Conservation (phyloP, 345 rosid species). For the Ceriops zippeliana region DNA sequence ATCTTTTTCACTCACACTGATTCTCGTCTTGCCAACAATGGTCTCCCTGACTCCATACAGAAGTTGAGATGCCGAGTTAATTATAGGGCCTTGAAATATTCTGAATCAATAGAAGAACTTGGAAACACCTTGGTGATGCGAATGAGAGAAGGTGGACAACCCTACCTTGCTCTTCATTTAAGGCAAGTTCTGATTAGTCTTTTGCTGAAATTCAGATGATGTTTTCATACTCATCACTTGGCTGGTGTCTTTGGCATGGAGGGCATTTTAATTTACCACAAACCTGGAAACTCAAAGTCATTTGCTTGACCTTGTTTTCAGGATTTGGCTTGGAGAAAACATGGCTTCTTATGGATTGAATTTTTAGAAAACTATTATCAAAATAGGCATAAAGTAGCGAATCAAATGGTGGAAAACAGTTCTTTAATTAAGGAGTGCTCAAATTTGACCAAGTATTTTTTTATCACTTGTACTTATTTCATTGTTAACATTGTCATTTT, state of each 20-base stretch:
- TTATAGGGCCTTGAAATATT: slow-evolving; percentile 75
- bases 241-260: too few relatives aligned
- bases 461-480: background rate
- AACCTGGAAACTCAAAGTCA: background rate
- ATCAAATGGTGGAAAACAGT: background rate
- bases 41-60: slow-evolving; percentile 56
- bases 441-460: background rate
- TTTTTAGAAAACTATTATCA: too few relatives aligned
- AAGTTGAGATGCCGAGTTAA: slow-evolving; percentile 87
- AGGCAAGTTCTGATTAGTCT: slow-evolving; percentile 46
- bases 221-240: too few relatives aligned
- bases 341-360: too few relatives aligned
- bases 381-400: too few relatives aligned
- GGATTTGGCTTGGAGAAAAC: too few relatives aligned
- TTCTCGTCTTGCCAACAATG: slow-evolving; percentile 90
- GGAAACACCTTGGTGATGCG: slow-evolving; percentile 73
- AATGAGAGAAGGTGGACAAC: slow-evolving; percentile 67
- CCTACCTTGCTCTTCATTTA: slow-evolving; percentile 90
- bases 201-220: background rate
- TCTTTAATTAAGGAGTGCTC: background rate
- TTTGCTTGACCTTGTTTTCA: background rate
- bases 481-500: background rate
- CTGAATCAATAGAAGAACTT: slow-evolving; percentile 71
- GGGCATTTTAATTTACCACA: background rate
- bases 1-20: slow-evolving; percentile 86